Percentiles rank a stretch among this genome's conserved stretches.
Evolutionary conservation across 108 stramenopile genomes (phyloP).

Genomic region (Skeletonema potamos): DNA sequence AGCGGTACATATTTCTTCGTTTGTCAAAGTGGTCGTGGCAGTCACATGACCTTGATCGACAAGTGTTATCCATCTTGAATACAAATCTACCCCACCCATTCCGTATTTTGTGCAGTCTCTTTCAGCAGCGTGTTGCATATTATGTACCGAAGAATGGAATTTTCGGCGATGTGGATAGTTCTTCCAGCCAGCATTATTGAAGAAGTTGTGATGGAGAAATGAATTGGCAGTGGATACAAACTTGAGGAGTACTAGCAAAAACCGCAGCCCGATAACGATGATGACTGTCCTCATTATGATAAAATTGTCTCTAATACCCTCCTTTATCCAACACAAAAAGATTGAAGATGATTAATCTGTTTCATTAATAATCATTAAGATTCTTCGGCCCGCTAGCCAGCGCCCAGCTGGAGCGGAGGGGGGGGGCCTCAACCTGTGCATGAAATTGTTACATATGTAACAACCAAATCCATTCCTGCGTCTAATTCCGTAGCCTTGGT

Average conservation of each 20-base stretch:
- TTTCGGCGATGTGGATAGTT: background rate
- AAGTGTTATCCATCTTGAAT: constrained; percentile 35
- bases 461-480: no score
- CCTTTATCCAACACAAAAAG: no score
- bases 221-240: background rate
- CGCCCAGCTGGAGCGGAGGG: no score
- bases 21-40: constrained; percentile 13
- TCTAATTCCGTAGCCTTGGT: no score
- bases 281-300: background rate
- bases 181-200: background rate
- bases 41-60: constrained; percentile 38
- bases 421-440: no score
- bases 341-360: no score
- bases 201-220: background rate
- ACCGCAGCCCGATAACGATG: background rate
- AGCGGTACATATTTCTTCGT: background rate
- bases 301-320: no score
- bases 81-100: constrained; percentile 26
- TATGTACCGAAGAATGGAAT: no score
- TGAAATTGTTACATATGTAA: no score
- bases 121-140: no score
- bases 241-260: background rate
- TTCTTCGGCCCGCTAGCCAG: no score
- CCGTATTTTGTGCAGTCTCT: background rate
- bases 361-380: no score